A percentile compares a stretch with the other conserved stretches of the same genome.
These are phyloP conservation scores for Brettanomyces anomalus DNA, from an alignment of 805 yeast genomes.

Conservation along the genomic window DNA sequence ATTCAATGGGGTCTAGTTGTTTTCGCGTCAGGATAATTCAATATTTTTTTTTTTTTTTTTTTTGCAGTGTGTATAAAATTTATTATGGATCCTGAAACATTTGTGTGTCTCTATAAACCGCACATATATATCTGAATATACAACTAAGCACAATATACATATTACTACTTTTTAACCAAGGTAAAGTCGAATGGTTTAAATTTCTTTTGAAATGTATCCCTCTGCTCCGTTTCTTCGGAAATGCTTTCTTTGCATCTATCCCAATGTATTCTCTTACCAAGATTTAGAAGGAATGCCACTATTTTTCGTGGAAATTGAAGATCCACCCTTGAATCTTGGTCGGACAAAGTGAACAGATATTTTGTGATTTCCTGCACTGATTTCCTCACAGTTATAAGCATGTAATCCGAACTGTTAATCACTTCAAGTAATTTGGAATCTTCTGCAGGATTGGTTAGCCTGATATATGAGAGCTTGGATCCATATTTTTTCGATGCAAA, in stretches of 20 bases:
- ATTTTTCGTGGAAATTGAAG: slow-evolving; percentile 81
- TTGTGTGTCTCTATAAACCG: too few species aligned
- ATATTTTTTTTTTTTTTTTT: too few species aligned
- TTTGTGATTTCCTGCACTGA: slow-evolving; percentile 11
- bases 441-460: slow-evolving; percentile 17
- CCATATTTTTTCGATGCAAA: slow-evolving; percentile 41
- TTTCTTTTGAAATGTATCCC: slow-evolving; percentile 48
- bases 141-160: background rate
- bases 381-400: slow-evolving; percentile 23
- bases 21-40: too few species aligned
- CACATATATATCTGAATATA: too few species aligned
- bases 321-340: slow-evolving; percentile 37
- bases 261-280: slow-evolving; percentile 66
- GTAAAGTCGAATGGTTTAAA: slow-evolving; percentile 51
- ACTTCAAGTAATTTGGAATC: slow-evolving; percentile 14
- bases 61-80: too few species aligned
- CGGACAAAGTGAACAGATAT: slow-evolving; percentile 22
- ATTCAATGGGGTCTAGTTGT: too few species aligned
- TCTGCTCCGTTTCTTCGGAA: slow-evolving; percentile 55
- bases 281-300: slow-evolving; percentile 51
- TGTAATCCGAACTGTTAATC: slow-evolving; percentile 28
- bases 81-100: too few species aligned
- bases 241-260: slow-evolving; percentile 60
- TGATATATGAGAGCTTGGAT: slow-evolving; percentile 25
- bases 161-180: background rate